Percentiles rank a stretch among this genome's conserved stretches.
These are phyloP conservation scores for Daldinia concentrica DNA, from an alignment of 495 filamentous ascomycete genomes.

Conservation along the genomic window DNA sequence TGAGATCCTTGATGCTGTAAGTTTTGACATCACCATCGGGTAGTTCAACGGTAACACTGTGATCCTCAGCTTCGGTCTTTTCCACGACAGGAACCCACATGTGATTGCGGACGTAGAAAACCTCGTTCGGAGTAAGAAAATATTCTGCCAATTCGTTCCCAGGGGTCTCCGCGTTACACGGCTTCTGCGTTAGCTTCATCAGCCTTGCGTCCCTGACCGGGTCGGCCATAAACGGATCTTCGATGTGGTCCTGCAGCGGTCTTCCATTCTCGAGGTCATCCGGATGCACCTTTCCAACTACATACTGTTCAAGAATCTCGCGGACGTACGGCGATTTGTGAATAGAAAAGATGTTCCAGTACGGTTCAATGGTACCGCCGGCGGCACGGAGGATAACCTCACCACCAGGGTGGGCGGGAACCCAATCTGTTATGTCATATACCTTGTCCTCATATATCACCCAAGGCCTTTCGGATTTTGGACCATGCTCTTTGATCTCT, in stretches of 20 bases:
- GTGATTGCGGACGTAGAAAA: constrained; percentile 72
- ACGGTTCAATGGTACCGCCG: constrained; percentile 65
- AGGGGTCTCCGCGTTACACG: constrained; percentile 67
- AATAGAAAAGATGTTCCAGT: constrained; percentile 71
- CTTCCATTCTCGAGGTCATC: constrained; percentile 62
- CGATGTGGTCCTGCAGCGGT: constrained; percentile 55
- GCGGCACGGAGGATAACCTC: constrained; percentile 68
- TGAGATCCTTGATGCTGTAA: constrained; percentile 64
- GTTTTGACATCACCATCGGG: constrained; percentile 59
- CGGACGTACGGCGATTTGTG: constrained; percentile 66
- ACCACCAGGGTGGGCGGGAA: constrained; percentile 66
- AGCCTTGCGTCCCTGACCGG: constrained; percentile 60
- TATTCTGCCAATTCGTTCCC: constrained; percentile 51
- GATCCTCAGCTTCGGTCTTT: constrained; percentile 51
- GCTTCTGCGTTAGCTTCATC: constrained; percentile 57
- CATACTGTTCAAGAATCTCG: constrained; percentile 65
- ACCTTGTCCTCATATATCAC: constrained; percentile 62
- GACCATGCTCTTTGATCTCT: constrained; percentile 59
- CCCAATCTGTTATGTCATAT: constrained; percentile 69
- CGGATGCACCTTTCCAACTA: constrained; percentile 62
- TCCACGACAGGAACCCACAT: constrained; percentile 66
- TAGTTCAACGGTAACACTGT: constrained; percentile 64
- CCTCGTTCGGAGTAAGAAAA: constrained; percentile 62
- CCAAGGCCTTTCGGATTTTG: constrained; percentile 59
- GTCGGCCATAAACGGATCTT: constrained; percentile 65